Evolutionary conservation across 1,139 yeast genomes (phyloP).

Genomic region (Diutina scorzettiae): DNA sequence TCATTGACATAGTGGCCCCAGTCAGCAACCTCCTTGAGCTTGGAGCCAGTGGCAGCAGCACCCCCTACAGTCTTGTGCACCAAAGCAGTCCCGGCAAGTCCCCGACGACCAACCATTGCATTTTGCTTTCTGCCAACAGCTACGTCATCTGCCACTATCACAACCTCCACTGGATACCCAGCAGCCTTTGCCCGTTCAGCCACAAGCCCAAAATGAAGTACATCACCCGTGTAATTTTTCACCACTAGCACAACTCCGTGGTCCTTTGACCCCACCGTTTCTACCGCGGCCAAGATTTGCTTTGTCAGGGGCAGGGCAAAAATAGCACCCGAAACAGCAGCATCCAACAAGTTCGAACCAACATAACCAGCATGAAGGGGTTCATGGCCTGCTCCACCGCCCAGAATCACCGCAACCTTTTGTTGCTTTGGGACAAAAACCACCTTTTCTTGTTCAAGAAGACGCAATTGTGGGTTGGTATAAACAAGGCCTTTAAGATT

Average conservation of each 20-base stretch:
- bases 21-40: slow-evolving; percentile 37
- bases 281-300: slow-evolving; percentile 66
- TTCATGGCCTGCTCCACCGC: slow-evolving; percentile 96
- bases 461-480: slow-evolving; percentile 52
- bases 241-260: slow-evolving; percentile 67
- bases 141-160: slow-evolving; percentile 80
- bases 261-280: slow-evolving; percentile 42
- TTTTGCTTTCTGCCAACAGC: slow-evolving; percentile 84
- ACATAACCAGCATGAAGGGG: slow-evolving; percentile 89
- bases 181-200: slow-evolving; percentile 76
- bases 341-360: slow-evolving; percentile 70
- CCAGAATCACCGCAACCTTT: slow-evolving; percentile 65
- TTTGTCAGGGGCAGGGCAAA: slow-evolving; percentile 90
- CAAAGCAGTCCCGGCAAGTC: slow-evolving; percentile 79
- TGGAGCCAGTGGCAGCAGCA: slow-evolving; percentile 37
- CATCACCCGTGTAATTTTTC: slow-evolving; percentile 90
- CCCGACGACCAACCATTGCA: slow-evolving; percentile 87
- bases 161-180: slow-evolving; percentile 60
- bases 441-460: slow-evolving; percentile 59
- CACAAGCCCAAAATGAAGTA: slow-evolving; percentile 82
- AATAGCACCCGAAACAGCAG: slow-evolving; percentile 79
- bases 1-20: slow-evolving; percentile 52
- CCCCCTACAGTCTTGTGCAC: slow-evolving; percentile 84
- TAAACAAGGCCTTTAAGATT: slow-evolving; percentile 57
- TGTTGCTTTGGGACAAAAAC: slow-evolving; percentile 33